Evolutionary conservation across 2,329 filamentous ascomycete genomes (phyloP).

Genomic region (Aulographum hederae): DNA sequence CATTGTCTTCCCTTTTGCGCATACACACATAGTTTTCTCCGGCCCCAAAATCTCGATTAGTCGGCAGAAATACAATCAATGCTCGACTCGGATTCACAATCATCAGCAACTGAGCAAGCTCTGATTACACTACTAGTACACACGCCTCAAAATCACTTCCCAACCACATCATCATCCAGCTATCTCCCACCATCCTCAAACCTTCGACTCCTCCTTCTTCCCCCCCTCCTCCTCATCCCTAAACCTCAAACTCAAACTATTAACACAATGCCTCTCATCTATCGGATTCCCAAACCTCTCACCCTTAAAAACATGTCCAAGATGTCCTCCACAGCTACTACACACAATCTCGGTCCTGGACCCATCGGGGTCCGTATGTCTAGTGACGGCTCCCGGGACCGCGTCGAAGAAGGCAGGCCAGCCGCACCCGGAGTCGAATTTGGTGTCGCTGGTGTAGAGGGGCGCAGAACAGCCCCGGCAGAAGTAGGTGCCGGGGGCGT

Average conservation of each 20-base stretch:
- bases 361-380: conserved; percentile 79
- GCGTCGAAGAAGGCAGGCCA: conserved; percentile 98
- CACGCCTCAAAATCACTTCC: too few relatives aligned
- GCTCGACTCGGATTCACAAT: too few relatives aligned
- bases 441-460: conserved; percentile 82
- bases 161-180: too few relatives aligned
- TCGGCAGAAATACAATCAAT: too few relatives aligned
- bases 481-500: conserved; percentile 62
- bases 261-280: conserved; percentile 94
- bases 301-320: conserved; percentile 84
- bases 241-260: conserved; percentile 81
- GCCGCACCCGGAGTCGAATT: conserved; percentile 91
- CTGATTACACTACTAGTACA: too few relatives aligned
- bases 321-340: conserved; percentile 78
- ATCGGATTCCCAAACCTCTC: conserved; percentile 73
- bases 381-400: conserved; percentile 72
- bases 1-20: too few relatives aligned
- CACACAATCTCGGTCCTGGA: conserved; percentile 83
- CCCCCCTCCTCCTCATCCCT: conserved; percentile 40
- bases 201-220: conserved; percentile 15
- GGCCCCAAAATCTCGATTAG: too few relatives aligned
- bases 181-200: too few relatives aligned
- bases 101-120: too few relatives aligned
- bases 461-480: conserved; percentile 77
- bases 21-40: too few relatives aligned